Conservation (phyloP, 495 filamentous ascomycete species). For the Penicillium silybi region DNA sequence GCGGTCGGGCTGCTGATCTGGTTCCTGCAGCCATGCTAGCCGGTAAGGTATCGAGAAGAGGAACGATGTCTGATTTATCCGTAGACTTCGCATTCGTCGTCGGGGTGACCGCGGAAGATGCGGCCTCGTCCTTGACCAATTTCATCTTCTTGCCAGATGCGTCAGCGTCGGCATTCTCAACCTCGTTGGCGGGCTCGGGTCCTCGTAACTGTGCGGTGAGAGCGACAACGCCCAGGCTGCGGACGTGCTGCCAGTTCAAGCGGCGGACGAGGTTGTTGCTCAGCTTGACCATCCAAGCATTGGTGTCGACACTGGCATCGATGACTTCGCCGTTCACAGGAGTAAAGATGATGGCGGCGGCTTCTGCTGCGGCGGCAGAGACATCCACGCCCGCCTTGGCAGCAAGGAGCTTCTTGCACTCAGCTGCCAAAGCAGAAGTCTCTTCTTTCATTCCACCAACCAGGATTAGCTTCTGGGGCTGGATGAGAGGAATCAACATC, state of each 20-base stretch:
- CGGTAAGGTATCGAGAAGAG: constrained; percentile 75
- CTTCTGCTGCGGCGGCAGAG: constrained; percentile 30
- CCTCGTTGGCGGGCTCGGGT: constrained; percentile 22
- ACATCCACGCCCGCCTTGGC: constrained; percentile 42
- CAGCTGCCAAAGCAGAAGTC: constrained; percentile 68
- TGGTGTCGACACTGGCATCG: constrained; percentile 94
- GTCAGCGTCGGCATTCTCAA: constrained; percentile 36
- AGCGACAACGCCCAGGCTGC: constrained; percentile 82
- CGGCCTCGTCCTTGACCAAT: constrained; percentile 44
- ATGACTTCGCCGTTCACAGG: constrained; percentile 66
- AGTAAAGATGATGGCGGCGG: constrained; percentile 65
- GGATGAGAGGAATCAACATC: constrained; percentile 92
- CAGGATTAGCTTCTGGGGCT: constrained; percentile 88
- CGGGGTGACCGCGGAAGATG: constrained; percentile 22
- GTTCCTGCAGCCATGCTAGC: constrained; percentile 71
- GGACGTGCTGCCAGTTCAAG: constrained; percentile 91
- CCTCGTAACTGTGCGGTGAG: constrained; percentile 63
- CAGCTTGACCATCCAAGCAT: constrained; percentile 92
- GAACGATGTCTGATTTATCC: constrained; percentile 38
- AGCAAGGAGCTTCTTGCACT: constrained; percentile 74
- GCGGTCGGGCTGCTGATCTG: constrained; percentile 73
- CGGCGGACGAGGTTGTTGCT: constrained; percentile 75
- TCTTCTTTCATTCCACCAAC: constrained; percentile 75
- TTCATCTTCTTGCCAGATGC: constrained; percentile 64
- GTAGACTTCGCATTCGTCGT: constrained; percentile 19